Evolutionary conservation across 495 filamentous ascomycete species (phyloP).

Genomic region (Neurospora terricola): DNA sequence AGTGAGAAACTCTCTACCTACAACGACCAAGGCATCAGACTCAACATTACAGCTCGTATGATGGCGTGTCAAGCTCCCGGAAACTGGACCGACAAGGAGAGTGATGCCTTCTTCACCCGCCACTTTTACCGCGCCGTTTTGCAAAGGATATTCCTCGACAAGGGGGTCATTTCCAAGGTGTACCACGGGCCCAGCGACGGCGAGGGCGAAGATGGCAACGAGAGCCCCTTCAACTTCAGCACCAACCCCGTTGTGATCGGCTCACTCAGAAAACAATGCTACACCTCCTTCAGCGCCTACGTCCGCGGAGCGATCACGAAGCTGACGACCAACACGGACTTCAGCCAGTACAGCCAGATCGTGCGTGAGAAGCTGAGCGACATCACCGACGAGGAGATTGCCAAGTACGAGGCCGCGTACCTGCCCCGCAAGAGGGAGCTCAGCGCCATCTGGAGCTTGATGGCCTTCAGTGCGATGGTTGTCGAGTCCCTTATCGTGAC

Average conservation of each 20-base stretch:
- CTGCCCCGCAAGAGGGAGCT: conserved; percentile 65
- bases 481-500: conserved; percentile 85
- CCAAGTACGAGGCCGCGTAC: conserved; percentile 55
- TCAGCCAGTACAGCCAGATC: conserved; percentile 40
- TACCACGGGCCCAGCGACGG: conserved; percentile 24
- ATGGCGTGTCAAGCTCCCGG: conserved; percentile 93
- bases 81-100: conserved; percentile 78
- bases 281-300: conserved; percentile 66
- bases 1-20: conserved; percentile 60
- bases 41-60: conserved; percentile 94
- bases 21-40: conserved; percentile 51
- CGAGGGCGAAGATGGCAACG: conserved; percentile 22
- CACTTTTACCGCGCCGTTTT: conserved; percentile 90
- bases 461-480: conserved; percentile 90
- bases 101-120: conserved; percentile 78
- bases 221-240: conserved; percentile 41
- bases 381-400: conserved; percentile 65
- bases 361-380: conserved; percentile 49
- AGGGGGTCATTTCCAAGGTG: conserved; percentile 56
- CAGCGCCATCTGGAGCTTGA: conserved; percentile 79
- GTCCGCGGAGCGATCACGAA: conserved; percentile 71
- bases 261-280: conserved; percentile 69
- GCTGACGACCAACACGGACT: conserved; percentile 49
- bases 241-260: conserved; percentile 77
- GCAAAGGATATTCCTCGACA: conserved; percentile 82